phyloP scores from a whole-genome alignment of 169 alveolate genomes.

The Plasmodium gaboni region DNA sequence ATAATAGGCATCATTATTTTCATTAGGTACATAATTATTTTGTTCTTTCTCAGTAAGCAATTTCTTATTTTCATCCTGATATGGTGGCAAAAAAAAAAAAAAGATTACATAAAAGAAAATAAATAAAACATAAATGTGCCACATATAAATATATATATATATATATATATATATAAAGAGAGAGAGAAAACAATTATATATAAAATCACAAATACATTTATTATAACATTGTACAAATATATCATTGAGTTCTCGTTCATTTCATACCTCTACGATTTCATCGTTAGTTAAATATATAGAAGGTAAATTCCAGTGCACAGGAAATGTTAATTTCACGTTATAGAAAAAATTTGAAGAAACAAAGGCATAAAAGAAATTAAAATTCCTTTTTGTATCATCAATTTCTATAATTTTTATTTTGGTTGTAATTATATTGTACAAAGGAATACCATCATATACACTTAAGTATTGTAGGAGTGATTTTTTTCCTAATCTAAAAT shows the following conservation, averaged over 20 bases:
- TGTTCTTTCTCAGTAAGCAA: conserved; percentile 26
- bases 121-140: not conserved
- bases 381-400: conserved; percentile 52
- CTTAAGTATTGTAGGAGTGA: conserved; percentile 65
- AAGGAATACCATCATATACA: conserved; percentile 57
- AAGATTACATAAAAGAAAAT: not conserved
- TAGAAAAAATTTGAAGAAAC: conserved; percentile 53
- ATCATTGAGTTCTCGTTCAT: not conserved
- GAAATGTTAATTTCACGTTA: conserved; percentile 35
- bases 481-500: conserved; percentile 52
- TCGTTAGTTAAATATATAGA: conserved; percentile 45
- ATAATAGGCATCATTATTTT: conserved; percentile 58
- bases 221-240: too few species aligned
- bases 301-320: conserved; percentile 59
- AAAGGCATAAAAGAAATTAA: conserved; percentile 54
- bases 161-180: not conserved
- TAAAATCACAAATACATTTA: too few species aligned
- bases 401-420: conserved; percentile 71
- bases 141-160: conserved; percentile 1
- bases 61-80: conserved; percentile 50
- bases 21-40: conserved; percentile 55
- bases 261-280: conserved; percentile 44
- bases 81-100: not conserved
- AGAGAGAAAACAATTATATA: not conserved
- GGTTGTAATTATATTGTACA: conserved; percentile 57